These are phyloP conservation scores for Nannizziopsis arthrosporioides DNA, from an alignment of 2,329 filamentous ascomycete species.

Conservation along the genomic window DNA sequence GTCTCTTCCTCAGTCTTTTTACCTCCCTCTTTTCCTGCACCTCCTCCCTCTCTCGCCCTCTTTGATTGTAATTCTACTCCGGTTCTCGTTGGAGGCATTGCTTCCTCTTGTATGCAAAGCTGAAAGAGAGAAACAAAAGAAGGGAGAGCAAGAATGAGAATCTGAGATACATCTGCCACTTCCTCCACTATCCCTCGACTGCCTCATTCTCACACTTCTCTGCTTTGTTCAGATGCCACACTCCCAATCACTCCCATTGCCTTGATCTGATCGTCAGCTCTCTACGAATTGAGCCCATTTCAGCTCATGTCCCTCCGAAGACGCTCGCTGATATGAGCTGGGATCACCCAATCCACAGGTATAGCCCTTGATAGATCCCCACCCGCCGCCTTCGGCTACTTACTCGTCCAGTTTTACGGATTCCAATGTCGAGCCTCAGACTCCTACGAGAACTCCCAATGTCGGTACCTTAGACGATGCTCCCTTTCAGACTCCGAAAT, in stretches of 20 bases:
- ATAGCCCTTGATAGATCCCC: constrained; percentile 18
- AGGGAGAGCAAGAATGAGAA: too few relatives aligned
- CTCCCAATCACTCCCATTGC: not conserved
- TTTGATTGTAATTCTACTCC: too few relatives aligned
- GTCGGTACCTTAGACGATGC: constrained; percentile 28
- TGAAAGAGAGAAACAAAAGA: too few relatives aligned
- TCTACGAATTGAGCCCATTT: not conserved
- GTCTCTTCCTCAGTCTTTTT: not conserved
- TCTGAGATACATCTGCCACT: too few relatives aligned
- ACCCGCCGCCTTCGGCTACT: constrained; percentile 18
- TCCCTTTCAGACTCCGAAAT: constrained; percentile 36
- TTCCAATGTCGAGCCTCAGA: constrained; percentile 37
- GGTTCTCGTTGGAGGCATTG: too few relatives aligned
- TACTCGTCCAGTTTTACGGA: constrained; percentile 32
- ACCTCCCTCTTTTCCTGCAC: not conserved
- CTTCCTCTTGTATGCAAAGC: too few relatives aligned
- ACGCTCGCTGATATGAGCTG: constrained; percentile 37
- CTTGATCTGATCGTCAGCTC: not conserved
- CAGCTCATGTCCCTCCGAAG: constrained; percentile 29
- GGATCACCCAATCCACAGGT: constrained; percentile 38
- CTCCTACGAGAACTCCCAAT: constrained; percentile 36
- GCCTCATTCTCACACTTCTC: too few relatives aligned
- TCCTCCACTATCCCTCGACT: too few relatives aligned
- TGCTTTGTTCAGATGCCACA: not conserved
- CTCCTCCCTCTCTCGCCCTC: too few relatives aligned